phyloP scores from a whole-genome alignment of 1,284 basidiomycete species.

The Singerocomus inundabilis region DNA sequence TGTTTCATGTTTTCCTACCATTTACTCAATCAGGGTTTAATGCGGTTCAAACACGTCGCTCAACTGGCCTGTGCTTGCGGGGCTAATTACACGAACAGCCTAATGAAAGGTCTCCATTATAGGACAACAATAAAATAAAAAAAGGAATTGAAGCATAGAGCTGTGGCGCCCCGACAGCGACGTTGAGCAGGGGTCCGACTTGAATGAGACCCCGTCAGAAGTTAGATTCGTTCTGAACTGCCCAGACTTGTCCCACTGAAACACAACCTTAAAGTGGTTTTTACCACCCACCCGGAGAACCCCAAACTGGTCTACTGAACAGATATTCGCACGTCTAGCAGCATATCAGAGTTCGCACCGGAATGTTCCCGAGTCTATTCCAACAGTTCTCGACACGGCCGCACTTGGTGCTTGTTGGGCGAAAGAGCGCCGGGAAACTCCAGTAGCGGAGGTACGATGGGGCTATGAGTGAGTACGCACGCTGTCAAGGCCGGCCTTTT shows the following conservation, averaged over 20 bases:
- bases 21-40: conserved; percentile 16
- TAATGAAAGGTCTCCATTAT: background rate
- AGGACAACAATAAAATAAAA: background rate
- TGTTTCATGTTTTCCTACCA: conserved; percentile 22
- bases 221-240: background rate
- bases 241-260: conserved; percentile 16
- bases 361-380: conserved; percentile 8
- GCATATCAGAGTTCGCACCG: conserved; percentile 7
- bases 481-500: conserved; percentile 21
- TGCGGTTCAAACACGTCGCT: conserved; percentile 29
- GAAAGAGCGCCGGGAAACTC: conserved; percentile 12
- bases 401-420: conserved; percentile 6
- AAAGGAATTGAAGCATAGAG: background rate
- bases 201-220: background rate
- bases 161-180: conserved; percentile 5
- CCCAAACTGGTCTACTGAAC: background rate
- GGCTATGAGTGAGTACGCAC: conserved; percentile 15
- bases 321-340: conserved; percentile 15
- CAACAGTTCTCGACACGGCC: conserved; percentile 12
- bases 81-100: conserved; percentile 5
- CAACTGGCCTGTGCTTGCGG: conserved; percentile 9
- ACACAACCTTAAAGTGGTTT: conserved; percentile 15
- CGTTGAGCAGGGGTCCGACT: too few relatives aligned
- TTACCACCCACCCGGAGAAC: conserved; percentile 5
- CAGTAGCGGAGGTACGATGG: conserved; percentile 19